Percentiles rank a stretch among this genome's conserved stretches.
Evolutionary conservation across 257 asterid genomes (phyloP).

Genomic region (Buddleja alternifolia): DNA sequence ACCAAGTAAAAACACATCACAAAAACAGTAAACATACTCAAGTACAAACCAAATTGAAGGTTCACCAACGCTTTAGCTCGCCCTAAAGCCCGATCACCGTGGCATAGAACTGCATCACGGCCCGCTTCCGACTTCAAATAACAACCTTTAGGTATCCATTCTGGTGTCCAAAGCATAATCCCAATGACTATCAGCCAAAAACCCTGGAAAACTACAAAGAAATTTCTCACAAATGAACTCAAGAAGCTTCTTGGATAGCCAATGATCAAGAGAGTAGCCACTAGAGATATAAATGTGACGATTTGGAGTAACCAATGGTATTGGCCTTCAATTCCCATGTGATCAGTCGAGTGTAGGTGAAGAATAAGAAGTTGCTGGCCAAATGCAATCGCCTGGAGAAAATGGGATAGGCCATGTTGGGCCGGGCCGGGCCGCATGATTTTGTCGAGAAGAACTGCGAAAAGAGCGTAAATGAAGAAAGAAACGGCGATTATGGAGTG

Average conservation of each 20-base stretch:
- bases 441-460: slow-evolving; percentile 54
- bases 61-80: slow-evolving; percentile 80
- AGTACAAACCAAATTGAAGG: slow-evolving; percentile 63
- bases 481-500: slow-evolving; percentile 77
- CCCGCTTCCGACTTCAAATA: slow-evolving; percentile 46
- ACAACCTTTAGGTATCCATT: slow-evolving; percentile 54
- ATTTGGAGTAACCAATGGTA: slow-evolving; percentile 79
- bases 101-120: slow-evolving; percentile 57
- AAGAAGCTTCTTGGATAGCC: slow-evolving; percentile 56
- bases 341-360: slow-evolving; percentile 83
- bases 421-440: slow-evolving; percentile 39
- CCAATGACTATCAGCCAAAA: slow-evolving; percentile 79
- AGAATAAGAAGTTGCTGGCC: slow-evolving; percentile 71
- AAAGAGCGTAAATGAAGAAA: slow-evolving; percentile 61
- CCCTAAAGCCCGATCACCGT: slow-evolving; percentile 46
- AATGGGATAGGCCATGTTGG: slow-evolving; percentile 45
- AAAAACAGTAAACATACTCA: slow-evolving; percentile 44
- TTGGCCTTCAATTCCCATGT: slow-evolving; percentile 82
- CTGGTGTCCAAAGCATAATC: slow-evolving; percentile 76
- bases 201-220: slow-evolving; percentile 66
- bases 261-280: slow-evolving; percentile 52
- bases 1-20: slow-evolving; percentile 47
- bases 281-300: slow-evolving; percentile 44
- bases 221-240: slow-evolving; percentile 56
- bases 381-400: slow-evolving; percentile 70